A percentile compares a stretch with the other conserved stretches of the same genome.
Evolutionary conservation across 2,329 filamentous ascomycete species (phyloP).

Genomic region (Xylariaceae sp.): DNA sequence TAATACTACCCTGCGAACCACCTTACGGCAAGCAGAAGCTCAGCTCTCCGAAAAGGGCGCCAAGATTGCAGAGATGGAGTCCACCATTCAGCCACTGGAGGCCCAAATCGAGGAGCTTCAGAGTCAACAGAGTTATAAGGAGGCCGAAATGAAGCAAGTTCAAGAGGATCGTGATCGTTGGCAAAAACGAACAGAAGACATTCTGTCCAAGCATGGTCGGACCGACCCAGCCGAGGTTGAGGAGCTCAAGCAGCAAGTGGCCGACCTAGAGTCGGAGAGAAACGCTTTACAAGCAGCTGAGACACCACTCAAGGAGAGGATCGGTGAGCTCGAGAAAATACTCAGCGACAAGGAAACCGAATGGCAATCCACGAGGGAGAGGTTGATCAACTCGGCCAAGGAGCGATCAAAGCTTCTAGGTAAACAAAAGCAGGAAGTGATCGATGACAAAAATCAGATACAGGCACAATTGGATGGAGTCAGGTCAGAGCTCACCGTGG

Average conservation of each 20-base stretch:
- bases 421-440: slow-evolving; percentile 34
- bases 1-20: slow-evolving; percentile 83
- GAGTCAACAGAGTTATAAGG: slow-evolving; percentile 72
- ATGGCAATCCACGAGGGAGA: slow-evolving; percentile 50
- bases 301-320: slow-evolving; percentile 47
- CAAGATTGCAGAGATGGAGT: slow-evolving; percentile 69
- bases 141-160: slow-evolving; percentile 83
- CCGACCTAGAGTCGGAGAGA: slow-evolving; percentile 61
- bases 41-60: slow-evolving; percentile 70
- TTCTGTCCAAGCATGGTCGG: slow-evolving; percentile 92
- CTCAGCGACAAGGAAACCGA: slow-evolving; percentile 51
- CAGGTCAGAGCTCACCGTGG: slow-evolving; percentile 33
- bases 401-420: slow-evolving; percentile 52
- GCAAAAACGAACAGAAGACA: slow-evolving; percentile 94
- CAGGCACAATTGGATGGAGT: slow-evolving; percentile 45
- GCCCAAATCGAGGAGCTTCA: slow-evolving; percentile 77
- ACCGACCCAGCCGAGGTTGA: slow-evolving; percentile 93
- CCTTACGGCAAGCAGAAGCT: slow-evolving; percentile 73
- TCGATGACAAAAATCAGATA: slow-evolving; percentile 48
- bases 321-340: slow-evolving; percentile 46
- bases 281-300: slow-evolving; percentile 49
- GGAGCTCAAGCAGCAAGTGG: slow-evolving; percentile 74
- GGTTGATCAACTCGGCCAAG: slow-evolving; percentile 60
- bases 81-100: slow-evolving; percentile 77
- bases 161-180: slow-evolving; percentile 90